Evolutionary conservation across 2,329 filamentous ascomycete genomes (phyloP).

Genomic region (Talaromyces sp.): DNA sequence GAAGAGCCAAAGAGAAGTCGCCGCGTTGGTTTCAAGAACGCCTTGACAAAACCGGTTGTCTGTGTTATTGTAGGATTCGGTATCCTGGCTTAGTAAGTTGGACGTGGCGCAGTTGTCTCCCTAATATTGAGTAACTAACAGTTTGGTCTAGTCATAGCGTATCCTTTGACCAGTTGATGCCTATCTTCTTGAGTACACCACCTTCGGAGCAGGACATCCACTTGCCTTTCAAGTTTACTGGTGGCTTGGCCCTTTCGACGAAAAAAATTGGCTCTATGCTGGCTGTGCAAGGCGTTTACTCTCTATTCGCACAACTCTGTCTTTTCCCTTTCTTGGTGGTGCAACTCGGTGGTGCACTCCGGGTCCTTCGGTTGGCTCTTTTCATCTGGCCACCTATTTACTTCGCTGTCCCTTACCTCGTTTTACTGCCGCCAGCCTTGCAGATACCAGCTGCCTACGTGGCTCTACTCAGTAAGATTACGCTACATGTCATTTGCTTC

Average conservation of each 20-base stretch:
- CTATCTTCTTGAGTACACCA: slow-evolving; percentile 78
- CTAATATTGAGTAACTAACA: slow-evolving; percentile 22
- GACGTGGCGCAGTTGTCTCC: slow-evolving; percentile 42
- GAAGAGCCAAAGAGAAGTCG: slow-evolving; percentile 38
- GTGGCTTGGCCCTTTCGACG: slow-evolving; percentile 77
- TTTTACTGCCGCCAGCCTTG: slow-evolving; percentile 67
- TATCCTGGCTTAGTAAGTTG: slow-evolving; percentile 85
- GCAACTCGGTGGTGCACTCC: slow-evolving; percentile 70
- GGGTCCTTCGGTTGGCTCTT: slow-evolving; percentile 75
- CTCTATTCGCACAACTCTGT: slow-evolving; percentile 78
- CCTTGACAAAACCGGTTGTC: slow-evolving; percentile 79
- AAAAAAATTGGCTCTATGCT: slow-evolving; percentile 84
- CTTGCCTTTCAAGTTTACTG: slow-evolving; percentile 82
- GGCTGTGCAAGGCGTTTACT: slow-evolving; percentile 81
- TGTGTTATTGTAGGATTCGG: slow-evolving; percentile 86
- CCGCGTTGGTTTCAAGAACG: slow-evolving; percentile 47
- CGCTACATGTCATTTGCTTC: slow-evolving; percentile 84
- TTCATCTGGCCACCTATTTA: slow-evolving; percentile 84
- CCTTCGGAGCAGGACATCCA: slow-evolving; percentile 46
- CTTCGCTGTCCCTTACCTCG: slow-evolving; percentile 79
- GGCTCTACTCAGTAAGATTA: slow-evolving; percentile 85
- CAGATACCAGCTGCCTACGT: slow-evolving; percentile 71
- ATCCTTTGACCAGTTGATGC: slow-evolving; percentile 89
- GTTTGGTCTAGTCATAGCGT: slow-evolving; percentile 72
- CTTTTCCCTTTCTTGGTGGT: slow-evolving; percentile 74